Evolutionary conservation across 345 rosid genomes (phyloP).

Genomic region (Populus simonii): DNA sequence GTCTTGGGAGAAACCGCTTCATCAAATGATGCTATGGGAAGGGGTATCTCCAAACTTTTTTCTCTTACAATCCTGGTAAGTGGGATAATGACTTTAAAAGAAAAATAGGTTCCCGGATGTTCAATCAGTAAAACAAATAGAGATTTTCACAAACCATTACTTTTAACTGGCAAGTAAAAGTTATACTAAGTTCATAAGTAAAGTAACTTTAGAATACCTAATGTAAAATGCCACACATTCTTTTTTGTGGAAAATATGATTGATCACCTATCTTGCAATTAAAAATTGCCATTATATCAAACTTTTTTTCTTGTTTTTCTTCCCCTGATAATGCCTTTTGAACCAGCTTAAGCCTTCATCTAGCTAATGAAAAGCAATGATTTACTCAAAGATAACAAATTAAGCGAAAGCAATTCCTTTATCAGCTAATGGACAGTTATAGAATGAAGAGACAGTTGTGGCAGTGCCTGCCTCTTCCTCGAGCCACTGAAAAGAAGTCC

Average conservation of each 20-base stretch:
- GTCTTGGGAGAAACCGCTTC: too few species aligned
- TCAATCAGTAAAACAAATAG: too few species aligned
- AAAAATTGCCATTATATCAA: background rate
- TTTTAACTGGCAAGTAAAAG: too few species aligned
- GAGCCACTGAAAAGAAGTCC: slow-evolving; percentile 65
- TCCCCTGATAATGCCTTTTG: background rate
- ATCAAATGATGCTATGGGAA: too few species aligned
- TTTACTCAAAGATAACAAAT: slow-evolving; percentile 2
- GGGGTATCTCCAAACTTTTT: too few species aligned
- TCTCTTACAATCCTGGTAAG: too few species aligned
- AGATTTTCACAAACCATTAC: too few species aligned
- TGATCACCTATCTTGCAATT: background rate
- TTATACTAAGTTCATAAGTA: too few species aligned
- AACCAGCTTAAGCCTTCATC: background rate
- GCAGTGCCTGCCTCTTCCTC: slow-evolving; percentile 71
- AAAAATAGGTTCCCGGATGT: too few species aligned
- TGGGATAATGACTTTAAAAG: too few species aligned
- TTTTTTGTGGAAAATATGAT: background rate
- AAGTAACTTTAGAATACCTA: too few species aligned
- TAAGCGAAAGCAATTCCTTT: background rate
- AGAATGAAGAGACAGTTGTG: slow-evolving; percentile 25
- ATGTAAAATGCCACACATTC: too few species aligned
- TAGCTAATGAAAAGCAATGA: background rate
- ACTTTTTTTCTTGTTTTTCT: background rate
- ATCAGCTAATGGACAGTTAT: background rate